Conservation (phyloP, 306 rosid genomes). For the Medicago lupulina region DNA sequence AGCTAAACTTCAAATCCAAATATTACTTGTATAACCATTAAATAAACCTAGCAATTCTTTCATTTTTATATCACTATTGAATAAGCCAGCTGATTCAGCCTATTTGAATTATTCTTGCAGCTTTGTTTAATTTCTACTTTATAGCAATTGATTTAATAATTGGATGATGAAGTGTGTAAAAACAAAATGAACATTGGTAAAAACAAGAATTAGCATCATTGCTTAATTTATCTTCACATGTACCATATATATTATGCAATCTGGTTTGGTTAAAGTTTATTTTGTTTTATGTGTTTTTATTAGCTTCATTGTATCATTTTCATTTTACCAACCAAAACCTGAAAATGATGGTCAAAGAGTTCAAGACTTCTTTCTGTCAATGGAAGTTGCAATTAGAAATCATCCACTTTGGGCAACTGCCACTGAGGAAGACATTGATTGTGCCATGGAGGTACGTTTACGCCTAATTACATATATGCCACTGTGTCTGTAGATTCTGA, state of each 20-base stretch:
- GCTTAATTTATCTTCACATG: background rate
- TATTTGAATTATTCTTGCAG: background rate
- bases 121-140: background rate
- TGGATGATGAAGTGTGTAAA: too few relatives aligned
- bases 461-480: background rate
- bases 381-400: constrained; percentile 67
- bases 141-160: background rate
- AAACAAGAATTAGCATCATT: background rate
- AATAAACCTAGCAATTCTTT: too few relatives aligned
- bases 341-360: constrained; percentile 69
- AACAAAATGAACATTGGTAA: too few relatives aligned
- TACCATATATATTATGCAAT: background rate
- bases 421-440: constrained; percentile 63
- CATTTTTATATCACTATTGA: too few relatives aligned
- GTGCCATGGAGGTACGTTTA: constrained; percentile 69
- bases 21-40: too few relatives aligned
- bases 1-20: too few relatives aligned
- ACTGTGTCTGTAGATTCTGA: background rate
- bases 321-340: constrained; percentile 65
- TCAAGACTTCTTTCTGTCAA: constrained; percentile 69
- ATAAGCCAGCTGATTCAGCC: too few relatives aligned
- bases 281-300: constrained; percentile 2
- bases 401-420: constrained; percentile 76
- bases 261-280: background rate
- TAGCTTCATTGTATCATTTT: constrained; percentile 73